Conservation (phyloP, 108 stramenopile species). For the Phaeodactylum tricornutum region DNA sequence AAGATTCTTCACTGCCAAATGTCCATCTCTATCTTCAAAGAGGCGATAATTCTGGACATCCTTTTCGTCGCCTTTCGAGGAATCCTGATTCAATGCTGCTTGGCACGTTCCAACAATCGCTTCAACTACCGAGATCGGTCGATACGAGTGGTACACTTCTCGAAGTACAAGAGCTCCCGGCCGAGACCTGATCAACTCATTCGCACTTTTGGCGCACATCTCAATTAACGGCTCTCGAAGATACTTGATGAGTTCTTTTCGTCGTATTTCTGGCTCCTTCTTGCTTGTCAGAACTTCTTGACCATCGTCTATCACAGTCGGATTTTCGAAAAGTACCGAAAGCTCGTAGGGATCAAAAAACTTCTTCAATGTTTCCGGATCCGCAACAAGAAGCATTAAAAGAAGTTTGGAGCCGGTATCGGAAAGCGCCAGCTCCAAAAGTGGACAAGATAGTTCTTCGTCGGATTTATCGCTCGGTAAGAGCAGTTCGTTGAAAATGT, state of each 20-base stretch:
- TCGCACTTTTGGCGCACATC: no score
- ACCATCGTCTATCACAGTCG: constrained; percentile 36
- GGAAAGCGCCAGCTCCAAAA: constrained; percentile 63
- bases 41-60: no score
- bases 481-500: constrained; percentile 73
- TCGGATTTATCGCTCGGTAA: constrained; percentile 29
- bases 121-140: no score
- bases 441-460: constrained; percentile 32
- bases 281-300: constrained; percentile 62
- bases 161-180: constrained; percentile 71
- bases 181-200: constrained; percentile 58
- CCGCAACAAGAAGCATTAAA: constrained; percentile 58
- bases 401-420: constrained; percentile 84
- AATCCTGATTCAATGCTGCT: neutral
- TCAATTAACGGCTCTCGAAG: constrained; percentile 52
- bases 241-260: constrained; percentile 71
- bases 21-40: constrained; percentile 68
- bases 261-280: constrained; percentile 75
- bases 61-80: no score
- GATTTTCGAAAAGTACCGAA: constrained; percentile 53
- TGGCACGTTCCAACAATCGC: constrained; percentile 2
- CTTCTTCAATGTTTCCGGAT: constrained; percentile 45
- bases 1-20: constrained; percentile 60
- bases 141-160: constrained; percentile 55
- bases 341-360: constrained; percentile 86